A percentile compares a stretch with the other conserved stretches of the same genome.
Conservation (phyloP, 768 basidiomycete genomes). For the Leucogyrophana mollusca region DNA sequence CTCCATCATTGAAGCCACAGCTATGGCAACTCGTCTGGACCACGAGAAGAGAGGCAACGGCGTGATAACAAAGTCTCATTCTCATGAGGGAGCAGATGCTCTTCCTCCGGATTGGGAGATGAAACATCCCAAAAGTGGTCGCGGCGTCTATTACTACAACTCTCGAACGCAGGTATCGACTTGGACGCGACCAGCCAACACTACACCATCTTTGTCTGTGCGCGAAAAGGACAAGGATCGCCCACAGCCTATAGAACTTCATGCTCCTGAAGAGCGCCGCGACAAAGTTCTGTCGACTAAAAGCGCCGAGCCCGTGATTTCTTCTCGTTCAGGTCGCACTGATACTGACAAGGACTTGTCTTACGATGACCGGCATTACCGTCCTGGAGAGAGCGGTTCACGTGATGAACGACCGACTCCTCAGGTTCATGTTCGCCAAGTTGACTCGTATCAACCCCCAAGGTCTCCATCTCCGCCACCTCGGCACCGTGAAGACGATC, state of each 20-base stretch:
- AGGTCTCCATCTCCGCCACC: conserved; percentile 21
- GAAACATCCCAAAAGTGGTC: conserved; percentile 48
- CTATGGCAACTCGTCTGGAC: conserved; percentile 50
- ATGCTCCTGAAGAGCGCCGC: conserved; percentile 20
- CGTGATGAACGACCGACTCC: conserved; percentile 24
- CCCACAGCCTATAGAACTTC: conserved; percentile 18
- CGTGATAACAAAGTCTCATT: conserved; percentile 19
- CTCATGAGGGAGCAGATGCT: conserved; percentile 26
- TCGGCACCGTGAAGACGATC: conserved; percentile 23
- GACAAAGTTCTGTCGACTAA: conserved; percentile 23
- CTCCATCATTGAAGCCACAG: conserved; percentile 58
- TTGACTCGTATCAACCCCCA: conserved; percentile 25
- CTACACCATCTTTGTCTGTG: conserved; percentile 11
- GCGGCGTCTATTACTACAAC: conserved; percentile 59
- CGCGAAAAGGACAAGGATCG: conserved; percentile 23
- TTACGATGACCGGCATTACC: conserved; percentile 66
- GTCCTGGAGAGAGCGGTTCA: conserved; percentile 39
- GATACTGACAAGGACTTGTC: conserved; percentile 37
- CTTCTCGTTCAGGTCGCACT: conserved; percentile 28
- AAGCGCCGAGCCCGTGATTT: conserved; percentile 17
- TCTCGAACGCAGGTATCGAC: conserved; percentile 52
- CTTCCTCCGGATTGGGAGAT: conserved; percentile 65
- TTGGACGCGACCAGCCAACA: conserved; percentile 52
- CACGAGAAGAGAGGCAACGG: conserved; percentile 44
- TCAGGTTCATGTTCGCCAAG: conserved; percentile 16